Percentiles rank a stretch among this genome's conserved stretches.
These are phyloP conservation scores for Arthrobotrys entomopaga DNA, from an alignment of 2,329 filamentous ascomycete genomes.

Conservation along the genomic window DNA sequence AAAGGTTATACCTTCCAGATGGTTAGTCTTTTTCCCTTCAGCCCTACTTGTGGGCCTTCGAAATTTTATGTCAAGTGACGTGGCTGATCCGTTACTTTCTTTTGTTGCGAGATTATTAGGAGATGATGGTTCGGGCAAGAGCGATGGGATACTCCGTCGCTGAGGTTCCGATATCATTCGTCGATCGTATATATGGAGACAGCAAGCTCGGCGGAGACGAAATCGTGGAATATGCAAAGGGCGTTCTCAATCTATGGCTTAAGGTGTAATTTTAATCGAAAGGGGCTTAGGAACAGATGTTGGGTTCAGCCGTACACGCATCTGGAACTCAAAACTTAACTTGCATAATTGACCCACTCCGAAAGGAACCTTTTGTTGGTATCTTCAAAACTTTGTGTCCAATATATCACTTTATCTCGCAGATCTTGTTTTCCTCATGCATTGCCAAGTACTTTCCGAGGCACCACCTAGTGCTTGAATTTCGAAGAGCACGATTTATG, in stretches of 20 bases:
- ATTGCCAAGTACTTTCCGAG: no score
- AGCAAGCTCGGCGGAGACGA: conserved; percentile 93
- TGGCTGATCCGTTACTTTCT: conserved; percentile 19
- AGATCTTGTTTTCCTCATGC: no score
- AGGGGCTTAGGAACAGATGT: background rate
- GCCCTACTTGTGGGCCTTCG: conserved; percentile 22
- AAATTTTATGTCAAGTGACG: conserved; percentile 4
- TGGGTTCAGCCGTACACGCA: conserved; percentile 3
- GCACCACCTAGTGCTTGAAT: no score
- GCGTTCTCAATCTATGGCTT: conserved; percentile 79
- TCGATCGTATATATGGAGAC: conserved; percentile 93
- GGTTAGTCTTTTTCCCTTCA: conserved; percentile 61
- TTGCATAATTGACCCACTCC: no score
- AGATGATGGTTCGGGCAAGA: conserved; percentile 98
- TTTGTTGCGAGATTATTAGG: conserved; percentile 60
- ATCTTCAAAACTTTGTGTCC: no score
- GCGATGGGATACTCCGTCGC: conserved; percentile 92
- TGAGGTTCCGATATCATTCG: conserved; percentile 95
- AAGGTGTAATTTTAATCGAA: conserved; percentile 70
- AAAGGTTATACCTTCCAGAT: conserved; percentile 99
- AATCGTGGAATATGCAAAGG: conserved; percentile 96
- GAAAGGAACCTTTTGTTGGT: no score
- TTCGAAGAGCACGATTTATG: no score
- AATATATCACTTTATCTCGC: no score
- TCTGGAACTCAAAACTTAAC: background rate